Percentiles rank a stretch among this genome's conserved stretches.
These are phyloP conservation scores for Metschnikowia noctiluminum DNA, from an alignment of 805 yeast species.

Conservation along the genomic window DNA sequence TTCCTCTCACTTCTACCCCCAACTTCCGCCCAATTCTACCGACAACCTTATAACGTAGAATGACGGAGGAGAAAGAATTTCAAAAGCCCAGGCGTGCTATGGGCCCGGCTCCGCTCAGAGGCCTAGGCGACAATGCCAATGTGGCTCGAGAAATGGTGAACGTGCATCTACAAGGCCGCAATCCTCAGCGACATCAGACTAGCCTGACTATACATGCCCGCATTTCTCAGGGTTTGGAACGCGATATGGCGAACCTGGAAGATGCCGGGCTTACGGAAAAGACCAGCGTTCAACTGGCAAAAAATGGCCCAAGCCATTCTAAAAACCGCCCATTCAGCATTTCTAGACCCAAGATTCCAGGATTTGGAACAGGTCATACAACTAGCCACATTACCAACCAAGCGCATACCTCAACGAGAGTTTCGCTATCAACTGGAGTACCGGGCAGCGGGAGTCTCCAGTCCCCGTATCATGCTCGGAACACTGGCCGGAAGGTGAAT, in stretches of 20 bases:
- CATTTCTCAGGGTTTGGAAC: background rate
- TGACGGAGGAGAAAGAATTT: background rate
- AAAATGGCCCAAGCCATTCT: background rate
- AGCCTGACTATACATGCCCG: slow-evolving; percentile 11
- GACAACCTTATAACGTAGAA: background rate
- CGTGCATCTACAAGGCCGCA: slow-evolving; percentile 45
- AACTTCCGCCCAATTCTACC: no score
- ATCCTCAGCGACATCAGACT: slow-evolving; percentile 13
- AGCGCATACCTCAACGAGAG: no score
- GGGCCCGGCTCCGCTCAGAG: background rate
- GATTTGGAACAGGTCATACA: no score
- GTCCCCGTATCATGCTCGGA: no score
- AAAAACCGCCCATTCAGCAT: background rate
- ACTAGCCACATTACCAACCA: no score
- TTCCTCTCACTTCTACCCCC: no score
- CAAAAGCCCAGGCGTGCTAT: background rate
- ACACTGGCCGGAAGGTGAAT: no score
- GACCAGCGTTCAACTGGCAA: background rate
- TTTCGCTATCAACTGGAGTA: no score
- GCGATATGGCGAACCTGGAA: no score
- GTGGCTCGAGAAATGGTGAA: slow-evolving; percentile 63
- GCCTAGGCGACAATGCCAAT: slow-evolving; percentile 49
- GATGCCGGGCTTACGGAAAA: background rate
- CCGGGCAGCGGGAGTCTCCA: no score
- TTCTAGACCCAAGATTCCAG: no score